Base-by-base conservation (phyloP, 2,329 filamentous ascomycete species). In the Colletotrichum magnum region DNA sequence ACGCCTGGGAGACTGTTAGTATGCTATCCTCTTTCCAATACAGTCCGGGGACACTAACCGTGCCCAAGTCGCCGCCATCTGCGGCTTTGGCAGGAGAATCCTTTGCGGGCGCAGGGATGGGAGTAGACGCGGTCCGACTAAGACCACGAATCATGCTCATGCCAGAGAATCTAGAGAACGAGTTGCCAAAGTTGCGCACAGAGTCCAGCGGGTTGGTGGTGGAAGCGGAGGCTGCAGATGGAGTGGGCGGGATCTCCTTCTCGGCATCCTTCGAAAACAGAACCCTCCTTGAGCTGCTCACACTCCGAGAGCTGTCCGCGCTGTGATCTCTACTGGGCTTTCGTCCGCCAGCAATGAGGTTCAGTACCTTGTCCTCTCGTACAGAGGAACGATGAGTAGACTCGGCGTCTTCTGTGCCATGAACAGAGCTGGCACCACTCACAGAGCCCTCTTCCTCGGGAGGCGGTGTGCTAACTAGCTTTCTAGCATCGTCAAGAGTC, bases 401-500 rank as follows among this genome's bases (percentile, higher is more conserved):
- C 12, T 81, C 79, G 13, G 72, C 64, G 36, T 83, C 80, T 10
- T 83, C 80, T 4, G 73, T 73, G n/a, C 71, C 87, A 77, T 79
- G 86, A 7, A 86, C 76, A 2, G 87, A 86, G 72, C 84, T 88
- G 48, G 86, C 82, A 45, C 87, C 90, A 74, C 87, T 88, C n/a
- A 86, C 82, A 9, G 88, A 89, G 70, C 78, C 85, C 65, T 89
- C 88, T 45, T 92, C 89, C 3, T 90, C 88, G 0, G 82, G 87
- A 15, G 89, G 84, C 43, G 92, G 90, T 1, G 92, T 93, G 75
- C 90, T 93, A 71, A 99, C 93, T 12, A 99, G 88, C 78, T 94
- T 95, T 54, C 94, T 88, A 16, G 95, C 96, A 75, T 99, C 96
- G 74, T 97, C 96, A 0, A 99, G 84, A 1, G 96, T 99, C 75